Conservation (phyloP, 805 yeast genomes). For the Priceomyces castillae region DNA sequence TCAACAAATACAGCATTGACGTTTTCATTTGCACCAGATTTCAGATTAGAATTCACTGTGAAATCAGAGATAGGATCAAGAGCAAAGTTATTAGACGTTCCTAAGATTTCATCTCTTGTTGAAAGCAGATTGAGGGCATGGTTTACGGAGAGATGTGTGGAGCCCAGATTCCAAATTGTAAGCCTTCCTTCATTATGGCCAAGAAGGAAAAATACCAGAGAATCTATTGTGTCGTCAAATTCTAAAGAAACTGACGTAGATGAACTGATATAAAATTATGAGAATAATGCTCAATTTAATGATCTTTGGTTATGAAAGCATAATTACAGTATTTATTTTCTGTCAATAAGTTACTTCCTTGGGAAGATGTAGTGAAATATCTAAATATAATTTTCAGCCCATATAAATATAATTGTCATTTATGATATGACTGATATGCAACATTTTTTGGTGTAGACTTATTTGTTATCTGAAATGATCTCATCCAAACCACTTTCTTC, state of each 20-base stretch:
- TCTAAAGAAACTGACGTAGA: background rate
- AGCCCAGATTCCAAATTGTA: conserved; percentile 87
- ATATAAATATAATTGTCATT: too few relatives aligned
- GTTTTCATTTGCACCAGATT: conserved; percentile 90
- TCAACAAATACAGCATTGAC: conserved; percentile 66
- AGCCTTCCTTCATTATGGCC: conserved; percentile 89
- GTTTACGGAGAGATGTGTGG: conserved; percentile 91
- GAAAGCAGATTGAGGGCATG: conserved; percentile 80
- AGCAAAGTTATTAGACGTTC: conserved; percentile 88
- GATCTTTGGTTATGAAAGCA: background rate
- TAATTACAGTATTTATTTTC: too few relatives aligned
- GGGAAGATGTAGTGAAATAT: too few relatives aligned
- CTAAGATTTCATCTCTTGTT: conserved; percentile 81
- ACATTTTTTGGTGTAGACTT: too few relatives aligned
- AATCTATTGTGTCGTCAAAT: conserved; percentile 15
- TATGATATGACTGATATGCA: too few relatives aligned
- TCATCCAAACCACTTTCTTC: too few relatives aligned
- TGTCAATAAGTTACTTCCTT: too few relatives aligned
- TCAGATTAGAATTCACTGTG: conserved; percentile 83
- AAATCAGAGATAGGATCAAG: conserved; percentile 89
- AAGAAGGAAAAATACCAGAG: conserved; percentile 37
- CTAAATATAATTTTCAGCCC: too few relatives aligned
- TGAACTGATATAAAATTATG: background rate
- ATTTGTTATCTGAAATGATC: too few relatives aligned
- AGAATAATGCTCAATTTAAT: background rate